Evolutionary conservation across 108 stramenopile species (phyloP), one percentile per base, ranked within the genome.

Genomic region (Mediolabrus comicus): DNA sequence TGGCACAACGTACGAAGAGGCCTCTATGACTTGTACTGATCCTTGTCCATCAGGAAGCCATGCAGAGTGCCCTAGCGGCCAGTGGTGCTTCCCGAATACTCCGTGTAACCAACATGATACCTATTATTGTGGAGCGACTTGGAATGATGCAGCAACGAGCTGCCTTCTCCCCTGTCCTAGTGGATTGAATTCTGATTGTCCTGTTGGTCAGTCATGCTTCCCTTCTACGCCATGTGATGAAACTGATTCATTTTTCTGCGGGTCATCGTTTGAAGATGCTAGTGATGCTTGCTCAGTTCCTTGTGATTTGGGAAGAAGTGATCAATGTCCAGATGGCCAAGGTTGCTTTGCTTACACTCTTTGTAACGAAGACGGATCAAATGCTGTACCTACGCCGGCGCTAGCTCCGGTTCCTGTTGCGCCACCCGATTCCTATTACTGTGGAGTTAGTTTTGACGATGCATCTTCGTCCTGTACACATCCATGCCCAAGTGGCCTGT

Each of bases 221-320:
- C 34, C 59, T 24, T 24, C 17, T 10, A 60, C 59, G 4, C 59
- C 59, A 11, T 60, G 59, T 49, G 17, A 39, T 46, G 49, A 64
- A 11, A 51, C 68, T 14, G 67, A 38, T 25, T 70, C 76, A 30
- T 91, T 82, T 71, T 94, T 81, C 75, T 94, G 92, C 34, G 92
- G 92, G n/a, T 65, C 22, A 0, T 75, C 83, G 26, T 92, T 86
- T 86, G 86, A 88, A 59, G 83, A 92, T 72, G 91, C 91, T 3
- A 41, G 87, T 9, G 38, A 62, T 36, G 51, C 65, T 39, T 92
- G 91, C 75, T 54, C 65, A 4, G 68, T 64, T 25, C 88, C 84
- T 26, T 92, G 91, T 69, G 86, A 84, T 17, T 36, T 53, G 28
- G 88, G 85, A 27, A 67, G 53, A 53, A 49, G 81, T 14, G 29